Percentiles rank a stretch among this genome's conserved stretches.
phyloP scores from a whole-genome alignment of 2,329 filamentous ascomycete genomes.

The Botrytis pseudocinerea region DNA sequence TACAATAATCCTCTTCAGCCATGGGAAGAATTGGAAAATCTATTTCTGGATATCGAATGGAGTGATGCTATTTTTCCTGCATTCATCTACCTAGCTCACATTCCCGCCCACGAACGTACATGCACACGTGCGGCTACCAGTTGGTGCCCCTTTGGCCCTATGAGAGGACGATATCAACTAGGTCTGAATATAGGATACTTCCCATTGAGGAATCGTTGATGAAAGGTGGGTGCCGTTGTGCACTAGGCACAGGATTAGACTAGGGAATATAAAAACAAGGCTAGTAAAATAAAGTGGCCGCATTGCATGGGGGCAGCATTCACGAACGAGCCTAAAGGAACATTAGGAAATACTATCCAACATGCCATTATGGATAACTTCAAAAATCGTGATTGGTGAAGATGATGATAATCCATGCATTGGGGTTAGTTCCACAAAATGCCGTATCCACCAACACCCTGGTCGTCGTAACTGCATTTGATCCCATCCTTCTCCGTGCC shows the following conservation, averaged over 20 bases:
- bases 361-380: background rate
- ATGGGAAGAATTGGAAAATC: slow-evolving; percentile 18
- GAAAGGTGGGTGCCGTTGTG: slow-evolving; percentile 14
- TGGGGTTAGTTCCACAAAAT: slow-evolving; percentile 3
- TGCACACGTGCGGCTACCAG: slow-evolving; percentile 40
- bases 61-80: slow-evolving; percentile 40
- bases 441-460: background rate
- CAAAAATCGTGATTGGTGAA: background rate
- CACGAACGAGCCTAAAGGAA: slow-evolving; percentile 15
- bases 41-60: slow-evolving; percentile 32
- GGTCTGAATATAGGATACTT: slow-evolving; percentile 23
- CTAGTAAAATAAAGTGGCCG: slow-evolving; percentile 6
- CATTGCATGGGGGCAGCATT: slow-evolving; percentile 14
- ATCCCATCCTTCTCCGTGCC: slow-evolving; percentile 18
- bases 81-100: slow-evolving; percentile 42
- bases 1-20: slow-evolving; percentile 22
- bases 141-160: slow-evolving; percentile 29
- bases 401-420: slow-evolving; percentile 4
- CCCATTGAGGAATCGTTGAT: slow-evolving; percentile 1
- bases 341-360: slow-evolving; percentile 12
- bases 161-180: slow-evolving; percentile 18
- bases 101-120: slow-evolving; percentile 30
- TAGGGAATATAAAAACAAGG: slow-evolving; percentile 7
- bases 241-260: slow-evolving; percentile 1
- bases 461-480: background rate